Base-by-base conservation (phyloP, 208 protist species). In the Paratrypanosoma confusum region DNA sequence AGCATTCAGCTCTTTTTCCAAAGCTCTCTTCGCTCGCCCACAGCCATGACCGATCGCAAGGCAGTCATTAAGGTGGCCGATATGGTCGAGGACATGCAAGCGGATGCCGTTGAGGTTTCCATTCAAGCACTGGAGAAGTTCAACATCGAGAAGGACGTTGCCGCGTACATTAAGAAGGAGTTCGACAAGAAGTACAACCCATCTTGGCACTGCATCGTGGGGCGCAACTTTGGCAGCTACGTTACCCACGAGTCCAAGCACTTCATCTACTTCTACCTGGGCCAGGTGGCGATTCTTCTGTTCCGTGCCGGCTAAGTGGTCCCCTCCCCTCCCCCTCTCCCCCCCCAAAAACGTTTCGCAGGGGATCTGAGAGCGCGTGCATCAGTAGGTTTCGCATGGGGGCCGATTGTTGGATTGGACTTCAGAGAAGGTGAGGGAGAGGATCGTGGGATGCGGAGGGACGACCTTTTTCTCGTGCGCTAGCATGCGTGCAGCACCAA, bases 171-270 rank as follows among this genome's bases (percentile, higher is more conserved):
- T 57, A 99, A 99, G 83, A 99, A 99, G 88, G 96, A 97, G 50
- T 97, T 97, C 66, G 97, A 99, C 65, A 98, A 98, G 66, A 99
- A 98, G 67, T 98, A 99, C 78, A 86, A 97, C 72, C 96, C 97
- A n/a, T 99, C 96, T n/a, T 99, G 97, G 97, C 98, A 99, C 75
- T 99, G 96, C 82, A 98, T 99, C 62, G 98, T 99, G 16, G 98
- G 98, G 43, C 89, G 97, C 50, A 99, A 98, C 84, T 99, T 99
- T 74, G 98, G 98, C 53, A 99, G 97, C 50, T 99, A 98, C 73
- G 96, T 99, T 26, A 99, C 97, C 5, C 98, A 99, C 72, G 98
- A 99, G 72, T 99, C 97, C 4, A 81, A 92, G 56, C 77, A 77
- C 48, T 99, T 99, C 67, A 95, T 99, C 53, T 99, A 99, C 79